Evolutionary conservation across 106 monocot species (phyloP), one percentile per base, ranked within the genome.

Genomic region (Apostasia shenzhenica): DNA sequence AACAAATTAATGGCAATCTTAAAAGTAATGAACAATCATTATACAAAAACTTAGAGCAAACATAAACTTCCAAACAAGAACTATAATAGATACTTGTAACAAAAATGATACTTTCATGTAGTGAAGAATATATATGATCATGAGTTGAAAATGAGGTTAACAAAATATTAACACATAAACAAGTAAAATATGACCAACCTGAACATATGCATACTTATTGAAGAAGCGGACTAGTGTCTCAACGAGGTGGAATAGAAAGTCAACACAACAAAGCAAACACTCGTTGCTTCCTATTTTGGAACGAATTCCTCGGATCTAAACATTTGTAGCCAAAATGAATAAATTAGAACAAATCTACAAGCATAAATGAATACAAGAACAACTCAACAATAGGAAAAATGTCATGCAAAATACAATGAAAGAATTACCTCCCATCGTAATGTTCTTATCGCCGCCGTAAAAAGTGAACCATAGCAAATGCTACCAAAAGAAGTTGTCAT

Each of bases 381-480:
- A 47, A 37, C 52, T 44, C 63, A 55, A 41, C 41, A 60, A 43
- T 49, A 37, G 7, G 55, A 43, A 14, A 37, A 9, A 69, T 1
- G 0, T 4, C 52, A 43, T 10, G 8, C 26, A 14, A 65, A 48
- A 26, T 12, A 58, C 40, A 26, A 66, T 38, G 50, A 68, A 59
- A 49, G 40, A 64, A 49, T 14, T 76, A 99, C 97, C 97, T 83
- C 85, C 97, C 97, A 99, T 5, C 97, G 85, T 59, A 99, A 72
- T 77, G 97, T 93, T 48, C 97, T 76, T 57, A 99, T 99, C 55
- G 92, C 89, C 70, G 97, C 97, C 7, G 97, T 99, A 68, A 99
- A 99, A 75, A 99, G 92, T 43, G 97, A 99, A 54, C 97, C 97
- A 85, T 99, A 99, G 79, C 97, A 99, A 75, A 99, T 93, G 81